Base-by-base conservation (phyloP, 208 protist genomes). In the Crithidia fasciculata region DNA sequence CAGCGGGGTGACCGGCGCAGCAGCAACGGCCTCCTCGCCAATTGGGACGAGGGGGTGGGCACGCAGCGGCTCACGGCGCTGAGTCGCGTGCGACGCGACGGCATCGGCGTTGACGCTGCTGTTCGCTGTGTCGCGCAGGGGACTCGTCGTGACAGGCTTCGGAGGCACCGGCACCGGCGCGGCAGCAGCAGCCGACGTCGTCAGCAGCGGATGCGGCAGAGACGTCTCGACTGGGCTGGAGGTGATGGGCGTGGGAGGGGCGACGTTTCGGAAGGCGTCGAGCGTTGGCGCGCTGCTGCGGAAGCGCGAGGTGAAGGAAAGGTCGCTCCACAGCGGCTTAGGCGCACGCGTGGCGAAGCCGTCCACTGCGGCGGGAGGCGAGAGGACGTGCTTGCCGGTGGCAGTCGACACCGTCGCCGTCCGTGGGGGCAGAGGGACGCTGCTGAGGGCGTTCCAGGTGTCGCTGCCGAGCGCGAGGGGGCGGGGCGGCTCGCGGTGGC, bases 281-380 rank as follows among this genome's bases (percentile, higher is more conserved):
- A 85, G 63, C 39, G 80, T 81, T 7, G 81, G 81, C 13, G 72
- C 81, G 57, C 50, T 76, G 67, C 58, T 66, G 56, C 72, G 65
- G 60, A 69, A 80, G 59, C 70, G 45, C 41, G 74, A 71, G 8
- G 78, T 55, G 47, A 76, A 74, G 50, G 81, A 61, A n/a, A 89
- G 61, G 41, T 84, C 81, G 50, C 60, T 80, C 84, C 84, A 86
- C 8, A 86, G 75, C 19, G 84, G 74, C 62, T 75, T 79, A 19
- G 80, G 74, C 1, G 78, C 82, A 6, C 74, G 56, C 4, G 37
- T 56, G 6, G 62, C 59, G 5, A 54, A 65, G 61, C 61, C 75
- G 65, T 89, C 84, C 43, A 86, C 80, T 16, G 78, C 76, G n/a
- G 55, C 57, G 0, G 77, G 78, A 16, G 82, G 72, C 16, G 55